These are phyloP conservation scores for Hyaloperonospora brassicae DNA, from an alignment of 352 stramenopile genomes.

Conservation along the genomic window DNA sequence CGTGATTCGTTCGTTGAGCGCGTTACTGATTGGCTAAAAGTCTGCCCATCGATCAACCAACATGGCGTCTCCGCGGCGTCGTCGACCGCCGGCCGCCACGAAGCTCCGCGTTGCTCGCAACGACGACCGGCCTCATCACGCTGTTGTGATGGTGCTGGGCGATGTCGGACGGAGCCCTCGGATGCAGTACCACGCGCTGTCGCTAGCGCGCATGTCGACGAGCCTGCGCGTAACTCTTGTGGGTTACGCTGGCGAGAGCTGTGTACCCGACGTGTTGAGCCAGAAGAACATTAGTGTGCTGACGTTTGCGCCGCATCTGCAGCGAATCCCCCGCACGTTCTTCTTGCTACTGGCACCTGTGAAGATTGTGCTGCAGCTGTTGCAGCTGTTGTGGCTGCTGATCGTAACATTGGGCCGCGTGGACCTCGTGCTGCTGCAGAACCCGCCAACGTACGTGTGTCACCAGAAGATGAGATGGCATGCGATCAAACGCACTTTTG, in stretches of 20 bases:
- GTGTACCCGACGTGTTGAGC: conserved; percentile 58
- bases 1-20: background rate
- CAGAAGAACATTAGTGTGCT: conserved; percentile 68
- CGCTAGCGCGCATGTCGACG: conserved; percentile 76
- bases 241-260: conserved; percentile 89
- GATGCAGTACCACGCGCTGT: conserved; percentile 99
- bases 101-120: conserved; percentile 12
- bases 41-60: background rate
- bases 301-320: conserved; percentile 61
- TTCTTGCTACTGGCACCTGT: conserved; percentile 26
- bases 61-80: conserved; percentile 13
- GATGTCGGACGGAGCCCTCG: conserved; percentile 94
- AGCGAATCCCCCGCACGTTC: conserved; percentile 43
- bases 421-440: conserved; percentile 96
- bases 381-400: conserved; percentile 40
- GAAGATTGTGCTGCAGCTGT: conserved; percentile 77
- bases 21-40: conserved; percentile 19
- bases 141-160: conserved; percentile 90
- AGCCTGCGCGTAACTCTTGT: conserved; percentile 83
- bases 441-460: conserved; percentile 87
- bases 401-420: conserved; percentile 39
- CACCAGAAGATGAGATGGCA: background rate
- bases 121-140: conserved; percentile 33
- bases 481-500: background rate
- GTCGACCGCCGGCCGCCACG: conserved; percentile 10